Percentiles rank a stretch among this genome's conserved stretches.
Conservation (phyloP, 371 early-diverging fungal genomes). For the Conidiobolus incongruus region DNA sequence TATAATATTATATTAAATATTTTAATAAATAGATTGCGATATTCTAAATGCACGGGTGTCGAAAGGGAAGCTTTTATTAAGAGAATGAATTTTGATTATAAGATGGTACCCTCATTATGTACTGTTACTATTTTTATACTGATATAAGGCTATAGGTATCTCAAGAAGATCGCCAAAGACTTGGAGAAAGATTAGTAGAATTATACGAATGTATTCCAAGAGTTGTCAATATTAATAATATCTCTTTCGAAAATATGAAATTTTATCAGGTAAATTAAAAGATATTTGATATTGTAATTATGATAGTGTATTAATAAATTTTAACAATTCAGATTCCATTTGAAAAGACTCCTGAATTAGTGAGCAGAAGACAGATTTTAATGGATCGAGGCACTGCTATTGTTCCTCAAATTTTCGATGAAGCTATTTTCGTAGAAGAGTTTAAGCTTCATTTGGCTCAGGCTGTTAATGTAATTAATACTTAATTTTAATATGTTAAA, state of each 20-base stretch:
- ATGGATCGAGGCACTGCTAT: conserved; percentile 59
- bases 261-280: conserved; percentile 21
- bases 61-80: background rate
- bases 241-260: conserved; percentile 10
- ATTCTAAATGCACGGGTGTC: background rate
- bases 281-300: too few relatives aligned
- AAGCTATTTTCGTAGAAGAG: conserved; percentile 50
- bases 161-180: conserved; percentile 3
- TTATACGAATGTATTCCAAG: background rate
- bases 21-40: background rate
- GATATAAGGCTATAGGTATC: background rate
- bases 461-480: conserved; percentile 35
- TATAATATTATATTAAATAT: background rate
- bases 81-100: conserved; percentile 2
- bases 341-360: conserved; percentile 57
- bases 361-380: conserved; percentile 42
- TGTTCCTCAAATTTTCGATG: conserved; percentile 51
- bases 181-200: conserved; percentile 4
- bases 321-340: conserved; percentile 35
- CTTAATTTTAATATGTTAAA: background rate
- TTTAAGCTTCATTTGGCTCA: conserved; percentile 33
- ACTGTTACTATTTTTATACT: background rate
- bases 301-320: background rate
- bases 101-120: conserved; percentile 1
- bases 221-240: background rate